Conservation (phyloP, 2,329 filamentous ascomycete species). For the Paramyrothecium sp. region DNA sequence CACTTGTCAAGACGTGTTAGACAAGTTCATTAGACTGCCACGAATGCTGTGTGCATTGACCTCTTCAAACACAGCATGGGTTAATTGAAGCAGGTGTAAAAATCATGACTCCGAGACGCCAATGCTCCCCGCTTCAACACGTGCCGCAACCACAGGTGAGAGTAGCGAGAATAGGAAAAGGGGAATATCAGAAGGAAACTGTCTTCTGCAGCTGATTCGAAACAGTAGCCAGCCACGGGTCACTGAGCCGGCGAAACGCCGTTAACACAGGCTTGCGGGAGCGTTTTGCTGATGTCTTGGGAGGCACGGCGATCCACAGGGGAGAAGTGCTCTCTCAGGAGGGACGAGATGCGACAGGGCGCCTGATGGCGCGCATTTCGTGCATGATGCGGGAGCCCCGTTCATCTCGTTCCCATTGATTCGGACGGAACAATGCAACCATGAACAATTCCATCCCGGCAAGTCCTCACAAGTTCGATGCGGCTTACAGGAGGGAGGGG, state of each 20-base stretch:
- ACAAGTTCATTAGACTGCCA: too few relatives aligned
- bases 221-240: not conserved
- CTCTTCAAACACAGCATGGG: too few relatives aligned
- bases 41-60: too few relatives aligned
- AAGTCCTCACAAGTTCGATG: too few relatives aligned
- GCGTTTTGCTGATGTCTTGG: too few relatives aligned
- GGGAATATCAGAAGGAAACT: not conserved
- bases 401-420: not conserved
- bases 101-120: not conserved
- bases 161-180: not conserved
- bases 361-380: not conserved
- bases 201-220: not conserved
- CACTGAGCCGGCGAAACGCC: not conserved
- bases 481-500: too few relatives aligned
- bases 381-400: not conserved
- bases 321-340: not conserved
- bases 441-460: too few relatives aligned
- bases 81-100: not conserved
- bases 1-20: too few relatives aligned
- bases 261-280: too few relatives aligned
- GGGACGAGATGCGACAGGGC: not conserved
- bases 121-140: too few relatives aligned
- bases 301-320: not conserved
- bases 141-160: not conserved
- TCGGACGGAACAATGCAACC: not conserved